phyloP scores from a whole-genome alignment of 2,329 filamentous ascomycete genomes.

The Massarina eburnea region DNA sequence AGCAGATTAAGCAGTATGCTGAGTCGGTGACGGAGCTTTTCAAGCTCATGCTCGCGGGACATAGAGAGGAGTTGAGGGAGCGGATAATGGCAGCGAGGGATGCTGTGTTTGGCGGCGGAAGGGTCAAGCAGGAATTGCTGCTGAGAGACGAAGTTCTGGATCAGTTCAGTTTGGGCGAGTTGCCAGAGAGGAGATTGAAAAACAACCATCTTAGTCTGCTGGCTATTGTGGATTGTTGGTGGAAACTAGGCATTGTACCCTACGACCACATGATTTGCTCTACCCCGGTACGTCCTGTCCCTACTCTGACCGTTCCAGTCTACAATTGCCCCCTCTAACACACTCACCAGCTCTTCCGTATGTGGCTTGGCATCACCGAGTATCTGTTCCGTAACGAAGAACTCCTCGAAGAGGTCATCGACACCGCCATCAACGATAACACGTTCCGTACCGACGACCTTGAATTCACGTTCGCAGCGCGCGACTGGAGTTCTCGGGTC shows the following conservation, averaged over 20 bases:
- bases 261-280: conserved; percentile 99
- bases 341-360: conserved; percentile 70
- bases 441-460: conserved; percentile 94
- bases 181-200: conserved; percentile 66
- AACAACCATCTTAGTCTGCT: conserved; percentile 94
- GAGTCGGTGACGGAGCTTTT: conserved; percentile 89
- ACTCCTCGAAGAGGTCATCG: conserved; percentile 80
- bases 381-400: conserved; percentile 84
- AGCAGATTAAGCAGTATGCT: conserved; percentile 94
- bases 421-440: conserved; percentile 83
- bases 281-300: conserved; percentile 65
- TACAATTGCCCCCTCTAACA: conserved; percentile 1
- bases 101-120: conserved; percentile 61
- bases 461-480: conserved; percentile 95
- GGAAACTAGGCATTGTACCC: conserved; percentile 85
- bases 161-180: conserved; percentile 78
- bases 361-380: conserved; percentile 97
- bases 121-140: conserved; percentile 67
- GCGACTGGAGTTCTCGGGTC: conserved; percentile 95
- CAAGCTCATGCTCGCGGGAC: conserved; percentile 92
- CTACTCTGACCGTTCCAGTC: neutral
- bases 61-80: conserved; percentile 70
- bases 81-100: conserved; percentile 80
- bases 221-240: conserved; percentile 99
- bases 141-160: conserved; percentile 81